Evolutionary conservation across 176 grass and related monocot species (phyloP), one percentile per base, ranked within the genome.

Genomic region (Rhynchospora breviuscula): DNA sequence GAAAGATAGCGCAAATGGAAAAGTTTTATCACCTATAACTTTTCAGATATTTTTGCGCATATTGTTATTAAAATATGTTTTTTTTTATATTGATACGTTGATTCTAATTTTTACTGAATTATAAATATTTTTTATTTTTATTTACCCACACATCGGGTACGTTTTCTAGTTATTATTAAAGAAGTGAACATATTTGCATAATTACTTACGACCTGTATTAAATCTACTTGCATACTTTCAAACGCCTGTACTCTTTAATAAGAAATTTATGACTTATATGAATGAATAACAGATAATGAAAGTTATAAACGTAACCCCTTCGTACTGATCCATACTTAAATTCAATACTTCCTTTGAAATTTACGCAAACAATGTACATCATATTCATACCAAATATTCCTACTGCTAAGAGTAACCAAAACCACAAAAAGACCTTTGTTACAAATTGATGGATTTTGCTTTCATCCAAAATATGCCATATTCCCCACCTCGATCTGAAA

Each of bases 371-470:
- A 52, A 12, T 74, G 45, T 75, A 72, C 19, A 26, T 51, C 71
- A 76, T 53, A 29, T 26, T 76, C 22, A 25, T 15, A 76, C 46
- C 48, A 76, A 54, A 76, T 53, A 29, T 76, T 53, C 21, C 47
- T 53, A 54, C 19, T 15, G 10, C 25, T 54, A 11, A 54, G 48
- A 29, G 71, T 11, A 77, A 56, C 49, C 47, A 77, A 77, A 31
- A 77, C 53, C 78, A 60, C 56, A 80, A 80, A 63, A 3, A 22
- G 6, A 49, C 7, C 79, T 52, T 31, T 67, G 12, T 49, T 10
- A 82, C 33, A 82, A 47, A 63, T 81, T 63, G 80, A 82, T 82
- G 80, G 60, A 82, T 82, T 64, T 82, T 82, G 63, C 47, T 65
- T 65, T 82, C 61, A 82, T 25, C 44, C 61, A 64, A 82, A 63